Percentiles rank a stretch among this genome's conserved stretches.
Evolutionary conservation across 2,329 filamentous ascomycete genomes (phyloP).

Genomic region (Penicillium corylophilum): DNA sequence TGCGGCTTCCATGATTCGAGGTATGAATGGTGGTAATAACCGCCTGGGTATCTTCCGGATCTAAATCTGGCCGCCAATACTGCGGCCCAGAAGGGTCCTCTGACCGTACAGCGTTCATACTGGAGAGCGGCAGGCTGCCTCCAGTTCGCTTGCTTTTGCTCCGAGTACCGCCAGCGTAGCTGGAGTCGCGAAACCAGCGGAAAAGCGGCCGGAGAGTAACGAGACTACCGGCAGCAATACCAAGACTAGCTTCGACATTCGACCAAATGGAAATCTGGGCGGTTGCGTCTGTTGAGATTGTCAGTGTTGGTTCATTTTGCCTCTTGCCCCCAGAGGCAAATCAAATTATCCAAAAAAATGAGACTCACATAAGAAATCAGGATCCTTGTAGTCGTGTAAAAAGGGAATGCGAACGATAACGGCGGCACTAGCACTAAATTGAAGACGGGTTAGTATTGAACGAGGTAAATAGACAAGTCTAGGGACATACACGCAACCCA

Average conservation of each 20-base stretch:
- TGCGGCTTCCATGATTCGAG: conserved; percentile 24
- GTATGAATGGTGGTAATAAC: conserved; percentile 32
- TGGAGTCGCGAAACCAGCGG: conserved; percentile 36
- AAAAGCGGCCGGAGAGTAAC: conserved; percentile 52
- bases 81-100: conserved; percentile 22
- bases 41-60: conserved; percentile 25
- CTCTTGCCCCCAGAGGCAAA: not conserved
- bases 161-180: conserved; percentile 22
- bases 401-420: conserved; percentile 40
- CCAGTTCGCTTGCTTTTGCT: conserved; percentile 29
- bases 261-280: conserved; percentile 43
- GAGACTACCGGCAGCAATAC: conserved; percentile 49
- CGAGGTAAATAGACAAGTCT: not conserved
- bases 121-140: conserved; percentile 33
- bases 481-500: conserved; percentile 53
- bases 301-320: conserved; percentile 10
- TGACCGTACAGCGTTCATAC: conserved; percentile 22
- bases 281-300: conserved; percentile 29
- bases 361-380: conserved; percentile 35
- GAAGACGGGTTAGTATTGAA: not conserved
- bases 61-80: conserved; percentile 34
- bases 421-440: conserved; percentile 33
- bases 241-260: conserved; percentile 39
- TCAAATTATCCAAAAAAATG: not conserved
- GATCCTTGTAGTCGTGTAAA: conserved; percentile 33